Conservation (phyloP, 2,329 filamentous ascomycete genomes). For the Alternaria sp. region DNA sequence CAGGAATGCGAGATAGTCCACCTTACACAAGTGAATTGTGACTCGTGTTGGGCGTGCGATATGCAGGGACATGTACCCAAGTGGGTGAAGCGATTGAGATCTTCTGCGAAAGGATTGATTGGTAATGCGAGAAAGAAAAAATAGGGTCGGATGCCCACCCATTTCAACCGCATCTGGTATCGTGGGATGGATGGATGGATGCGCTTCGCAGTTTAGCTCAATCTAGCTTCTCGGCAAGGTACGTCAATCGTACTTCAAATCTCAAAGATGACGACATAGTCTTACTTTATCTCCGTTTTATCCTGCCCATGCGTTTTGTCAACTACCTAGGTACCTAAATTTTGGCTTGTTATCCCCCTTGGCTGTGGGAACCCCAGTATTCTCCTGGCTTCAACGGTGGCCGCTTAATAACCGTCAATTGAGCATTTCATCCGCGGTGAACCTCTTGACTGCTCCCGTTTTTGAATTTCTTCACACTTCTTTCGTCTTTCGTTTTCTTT, state of each 20-base stretch:
- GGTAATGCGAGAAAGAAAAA: constrained; percentile 14
- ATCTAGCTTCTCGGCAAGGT: constrained; percentile 15
- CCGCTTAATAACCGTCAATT: not conserved
- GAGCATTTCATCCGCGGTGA: not conserved
- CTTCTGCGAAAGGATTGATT: constrained; percentile 7
- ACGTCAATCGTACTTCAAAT: constrained; percentile 20
- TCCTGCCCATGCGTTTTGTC: constrained; percentile 21
- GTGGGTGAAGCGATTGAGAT: constrained; percentile 7
- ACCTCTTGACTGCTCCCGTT: not conserved
- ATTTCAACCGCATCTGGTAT: constrained; percentile 4
- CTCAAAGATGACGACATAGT: constrained; percentile 25
- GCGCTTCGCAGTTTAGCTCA: constrained; percentile 5
- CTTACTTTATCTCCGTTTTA: constrained; percentile 27
- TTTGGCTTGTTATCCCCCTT: constrained; percentile 12
- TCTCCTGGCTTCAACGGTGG: not conserved
- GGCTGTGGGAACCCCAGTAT: not conserved
- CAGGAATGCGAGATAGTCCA: constrained; percentile 4
- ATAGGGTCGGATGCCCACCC: not conserved
- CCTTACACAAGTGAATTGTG: constrained; percentile 4
- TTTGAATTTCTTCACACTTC: not conserved
- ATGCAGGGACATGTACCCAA: constrained; percentile 14
- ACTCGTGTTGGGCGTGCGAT: constrained; percentile 10
- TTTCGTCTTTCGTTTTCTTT: not conserved
- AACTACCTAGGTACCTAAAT: constrained; percentile 8
- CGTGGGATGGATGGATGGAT: constrained; percentile 5